phyloP scores from a whole-genome alignment of 2,329 filamentous ascomycete genomes.

The Alternaria novae-zelandiae region DNA sequence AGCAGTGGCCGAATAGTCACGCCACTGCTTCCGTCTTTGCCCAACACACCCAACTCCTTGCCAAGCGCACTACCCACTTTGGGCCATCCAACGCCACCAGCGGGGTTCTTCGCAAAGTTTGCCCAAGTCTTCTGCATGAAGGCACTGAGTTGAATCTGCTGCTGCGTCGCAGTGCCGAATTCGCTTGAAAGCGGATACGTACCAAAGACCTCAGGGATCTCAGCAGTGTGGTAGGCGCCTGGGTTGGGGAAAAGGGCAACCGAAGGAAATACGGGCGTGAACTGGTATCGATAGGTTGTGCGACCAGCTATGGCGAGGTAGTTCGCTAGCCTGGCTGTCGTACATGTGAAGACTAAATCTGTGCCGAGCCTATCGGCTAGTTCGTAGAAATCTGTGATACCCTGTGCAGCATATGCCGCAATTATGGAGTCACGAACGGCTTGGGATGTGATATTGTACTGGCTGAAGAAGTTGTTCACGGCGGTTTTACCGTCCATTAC shows the following conservation, averaged over 20 bases:
- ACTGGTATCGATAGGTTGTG: constrained; percentile 27
- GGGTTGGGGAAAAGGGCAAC: constrained; percentile 11
- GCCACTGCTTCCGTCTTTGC: constrained; percentile 8
- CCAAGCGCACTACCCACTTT: constrained; percentile 4
- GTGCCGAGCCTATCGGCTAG: constrained; percentile 13
- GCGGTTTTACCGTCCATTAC: constrained; percentile 8
- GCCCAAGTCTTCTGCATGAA: constrained; percentile 33
- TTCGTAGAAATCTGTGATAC: background rate
- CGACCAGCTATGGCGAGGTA: constrained; percentile 13
- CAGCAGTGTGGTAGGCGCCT: constrained; percentile 26
- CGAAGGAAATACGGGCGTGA: constrained; percentile 17
- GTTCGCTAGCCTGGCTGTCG: constrained; percentile 3
- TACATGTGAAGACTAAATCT: constrained; percentile 15
- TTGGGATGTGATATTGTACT: constrained; percentile 8
- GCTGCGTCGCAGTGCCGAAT: constrained; percentile 15
- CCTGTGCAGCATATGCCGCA: constrained; percentile 1
- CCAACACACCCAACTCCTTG: constrained; percentile 16
- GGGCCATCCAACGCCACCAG: constrained; percentile 14
- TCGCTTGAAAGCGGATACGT: constrained; percentile 21
- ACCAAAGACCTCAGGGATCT: constrained; percentile 30
- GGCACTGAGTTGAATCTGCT: constrained; percentile 24
- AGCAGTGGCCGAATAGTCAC: constrained; percentile 7
- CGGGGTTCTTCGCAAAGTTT: constrained; percentile 26
- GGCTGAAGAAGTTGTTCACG: constrained; percentile 1
- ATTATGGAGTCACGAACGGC: constrained; percentile 1